Conservation (phyloP, 1,139 yeast species). For the Pichia sp. region DNA sequence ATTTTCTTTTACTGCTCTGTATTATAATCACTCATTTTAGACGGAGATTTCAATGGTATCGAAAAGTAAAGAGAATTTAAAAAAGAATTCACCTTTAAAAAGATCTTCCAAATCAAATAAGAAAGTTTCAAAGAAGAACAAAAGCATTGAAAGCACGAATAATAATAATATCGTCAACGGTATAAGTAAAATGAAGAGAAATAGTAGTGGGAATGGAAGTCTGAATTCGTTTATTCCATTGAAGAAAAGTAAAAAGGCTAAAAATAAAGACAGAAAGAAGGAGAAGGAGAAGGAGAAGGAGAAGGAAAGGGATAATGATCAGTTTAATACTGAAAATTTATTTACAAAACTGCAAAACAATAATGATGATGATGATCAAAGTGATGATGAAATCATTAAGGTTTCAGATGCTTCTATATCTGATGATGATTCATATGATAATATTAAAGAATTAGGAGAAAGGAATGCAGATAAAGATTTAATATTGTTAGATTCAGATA, state of each 20-base stretch:
- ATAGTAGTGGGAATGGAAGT: not conserved
- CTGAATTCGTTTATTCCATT: not conserved
- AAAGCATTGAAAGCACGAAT: not conserved
- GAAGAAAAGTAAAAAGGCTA: constrained; percentile 13
- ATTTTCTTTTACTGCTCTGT: no score
- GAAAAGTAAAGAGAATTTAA: no score
- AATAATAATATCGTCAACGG: not conserved
- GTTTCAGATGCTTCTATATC: constrained; percentile 7
- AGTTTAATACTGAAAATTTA: constrained; percentile 6
- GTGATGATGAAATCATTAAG: constrained; percentile 12
- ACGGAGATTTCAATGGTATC: no score
- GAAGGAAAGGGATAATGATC: not conserved
- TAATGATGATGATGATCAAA: constrained; percentile 1
- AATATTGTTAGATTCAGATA: constrained; percentile 7
- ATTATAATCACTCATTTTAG: no score
- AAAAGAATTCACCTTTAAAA: no score
- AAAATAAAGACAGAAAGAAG: constrained; percentile 9
- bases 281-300: not conserved
- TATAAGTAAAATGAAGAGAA: not conserved
- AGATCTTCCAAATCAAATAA: no score
- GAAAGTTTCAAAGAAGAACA: not conserved
- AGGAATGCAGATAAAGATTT: constrained; percentile 3
- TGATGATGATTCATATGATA: not conserved
- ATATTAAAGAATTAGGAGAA: not conserved
- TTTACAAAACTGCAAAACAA: constrained; percentile 12